Evolutionary conservation across 176 grass and related monocot genomes (phyloP).

Genomic region (Puccinellia tenuiflora): DNA sequence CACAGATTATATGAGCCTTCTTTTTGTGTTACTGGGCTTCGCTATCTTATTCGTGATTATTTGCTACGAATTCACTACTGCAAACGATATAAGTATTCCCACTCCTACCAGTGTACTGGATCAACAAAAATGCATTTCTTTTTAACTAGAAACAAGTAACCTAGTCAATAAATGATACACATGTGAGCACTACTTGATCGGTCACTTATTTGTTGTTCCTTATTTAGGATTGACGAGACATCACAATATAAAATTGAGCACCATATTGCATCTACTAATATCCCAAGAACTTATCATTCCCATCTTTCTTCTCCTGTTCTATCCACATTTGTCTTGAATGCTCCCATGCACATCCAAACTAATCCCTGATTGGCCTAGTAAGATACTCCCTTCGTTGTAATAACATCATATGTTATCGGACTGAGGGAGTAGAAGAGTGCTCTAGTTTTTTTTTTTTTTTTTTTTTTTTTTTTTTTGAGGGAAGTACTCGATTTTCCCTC

Average conservation of each 20-base stretch:
- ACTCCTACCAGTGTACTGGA: not conserved
- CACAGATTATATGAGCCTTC: not conserved
- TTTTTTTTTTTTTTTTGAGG: too few species aligned
- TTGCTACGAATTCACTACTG: not conserved
- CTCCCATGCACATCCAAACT: not conserved
- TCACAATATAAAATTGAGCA: not conserved
- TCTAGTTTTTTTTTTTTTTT: not conserved
- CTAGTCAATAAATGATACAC: not conserved
- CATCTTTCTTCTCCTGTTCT: not conserved
- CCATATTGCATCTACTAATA: not conserved
- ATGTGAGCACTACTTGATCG: not conserved
- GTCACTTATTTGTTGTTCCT: not conserved
- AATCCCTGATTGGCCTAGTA: not conserved
- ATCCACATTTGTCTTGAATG: not conserved
- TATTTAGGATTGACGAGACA: not conserved
- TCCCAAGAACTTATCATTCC: not conserved
- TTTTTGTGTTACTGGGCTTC: not conserved
- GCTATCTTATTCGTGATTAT: not conserved
- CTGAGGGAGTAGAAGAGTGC: not conserved
- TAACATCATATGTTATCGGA: too few species aligned
- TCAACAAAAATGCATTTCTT: not conserved
- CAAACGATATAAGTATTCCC: not conserved
- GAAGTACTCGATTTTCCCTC: not conserved
- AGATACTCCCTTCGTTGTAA: too few species aligned
- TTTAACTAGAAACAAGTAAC: not conserved